These are phyloP conservation scores for Hanseniaspora guilliermondii DNA, from an alignment of 805 yeast species.

Conservation along the genomic window DNA sequence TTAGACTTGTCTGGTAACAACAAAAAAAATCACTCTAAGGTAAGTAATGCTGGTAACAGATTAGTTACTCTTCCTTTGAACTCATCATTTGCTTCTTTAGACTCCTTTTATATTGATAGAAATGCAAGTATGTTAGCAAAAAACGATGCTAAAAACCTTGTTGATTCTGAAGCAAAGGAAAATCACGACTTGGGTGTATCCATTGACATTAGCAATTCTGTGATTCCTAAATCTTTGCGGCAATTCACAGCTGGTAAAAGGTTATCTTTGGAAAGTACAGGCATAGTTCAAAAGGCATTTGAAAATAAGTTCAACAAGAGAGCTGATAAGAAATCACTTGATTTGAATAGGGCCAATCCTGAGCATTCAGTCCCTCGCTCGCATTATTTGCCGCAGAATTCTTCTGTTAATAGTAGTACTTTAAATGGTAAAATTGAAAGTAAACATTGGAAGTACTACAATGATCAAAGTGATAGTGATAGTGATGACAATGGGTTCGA, in stretches of 20 bases:
- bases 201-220: not conserved
- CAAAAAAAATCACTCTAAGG: constrained; percentile 16
- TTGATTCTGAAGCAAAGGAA: not conserved
- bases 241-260: not conserved
- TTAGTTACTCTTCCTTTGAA: constrained; percentile 56
- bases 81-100: constrained; percentile 68
- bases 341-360: constrained; percentile 2
- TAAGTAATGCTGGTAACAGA: constrained; percentile 18
- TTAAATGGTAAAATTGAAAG: not conserved
- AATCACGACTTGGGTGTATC: not conserved
- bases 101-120: constrained; percentile 51
- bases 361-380: not conserved
- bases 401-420: constrained; percentile 9
- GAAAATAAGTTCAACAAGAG: constrained; percentile 7
- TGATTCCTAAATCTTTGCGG: not conserved
- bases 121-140: constrained; percentile 23
- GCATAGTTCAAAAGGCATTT: not conserved
- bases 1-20: constrained; percentile 9
- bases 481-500: not conserved
- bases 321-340: not conserved
- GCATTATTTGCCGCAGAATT: constrained; percentile 8
- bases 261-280: not conserved
- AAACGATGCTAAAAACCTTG: not conserved
- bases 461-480: constrained; percentile 5
- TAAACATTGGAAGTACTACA: constrained; percentile 5